Evolutionary conservation across 2,329 filamentous ascomycete genomes (phyloP).

Genomic region (Parastagonospora avenae): DNA sequence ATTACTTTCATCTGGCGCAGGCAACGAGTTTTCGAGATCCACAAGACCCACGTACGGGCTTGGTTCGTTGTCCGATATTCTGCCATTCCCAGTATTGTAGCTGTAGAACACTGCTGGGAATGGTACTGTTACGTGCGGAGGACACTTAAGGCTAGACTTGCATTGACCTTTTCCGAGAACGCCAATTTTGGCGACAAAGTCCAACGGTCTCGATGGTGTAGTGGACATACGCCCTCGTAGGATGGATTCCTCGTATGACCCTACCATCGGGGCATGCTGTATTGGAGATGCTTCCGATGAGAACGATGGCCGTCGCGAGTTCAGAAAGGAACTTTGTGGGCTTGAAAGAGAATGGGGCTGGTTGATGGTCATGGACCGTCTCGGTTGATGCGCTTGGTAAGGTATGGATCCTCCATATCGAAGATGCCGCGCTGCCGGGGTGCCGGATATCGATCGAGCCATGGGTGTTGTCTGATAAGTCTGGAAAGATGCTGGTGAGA

Average conservation of each 20-base stretch:
- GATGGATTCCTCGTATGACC: slow-evolving; percentile 97
- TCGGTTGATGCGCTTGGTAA: slow-evolving; percentile 79
- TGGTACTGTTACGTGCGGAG: slow-evolving; percentile 84
- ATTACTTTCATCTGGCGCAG: slow-evolving; percentile 53
- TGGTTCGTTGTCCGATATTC: slow-evolving; percentile 79
- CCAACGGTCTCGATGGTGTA: slow-evolving; percentile 86
- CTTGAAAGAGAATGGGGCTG: slow-evolving; percentile 45
- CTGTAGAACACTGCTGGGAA: slow-evolving; percentile 97
- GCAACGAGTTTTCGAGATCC: slow-evolving; percentile 82
- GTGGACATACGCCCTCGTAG: slow-evolving; percentile 95
- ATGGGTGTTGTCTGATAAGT: slow-evolving; percentile 52
- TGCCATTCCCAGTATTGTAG: slow-evolving; percentile 72
- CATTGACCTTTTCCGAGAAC: slow-evolving; percentile 89
- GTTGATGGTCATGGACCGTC: slow-evolving; percentile 71
- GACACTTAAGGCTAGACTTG: slow-evolving; percentile 82
- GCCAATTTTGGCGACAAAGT: slow-evolving; percentile 94
- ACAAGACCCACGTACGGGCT: slow-evolving; percentile 96
- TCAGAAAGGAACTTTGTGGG: slow-evolving; percentile 54
- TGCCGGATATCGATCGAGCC: slow-evolving; percentile 37
- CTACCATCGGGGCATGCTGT: slow-evolving; percentile 93
- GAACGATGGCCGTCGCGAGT: slow-evolving; percentile 70
- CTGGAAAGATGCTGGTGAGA: slow-evolving; percentile 67
- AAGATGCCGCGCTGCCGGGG: slow-evolving; percentile 42
- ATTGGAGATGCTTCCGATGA: slow-evolving; percentile 76
- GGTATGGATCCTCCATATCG: slow-evolving; percentile 66